Conservation (phyloP, 2,329 filamentous ascomycete genomes). For the Neonectria magnoliae region DNA sequence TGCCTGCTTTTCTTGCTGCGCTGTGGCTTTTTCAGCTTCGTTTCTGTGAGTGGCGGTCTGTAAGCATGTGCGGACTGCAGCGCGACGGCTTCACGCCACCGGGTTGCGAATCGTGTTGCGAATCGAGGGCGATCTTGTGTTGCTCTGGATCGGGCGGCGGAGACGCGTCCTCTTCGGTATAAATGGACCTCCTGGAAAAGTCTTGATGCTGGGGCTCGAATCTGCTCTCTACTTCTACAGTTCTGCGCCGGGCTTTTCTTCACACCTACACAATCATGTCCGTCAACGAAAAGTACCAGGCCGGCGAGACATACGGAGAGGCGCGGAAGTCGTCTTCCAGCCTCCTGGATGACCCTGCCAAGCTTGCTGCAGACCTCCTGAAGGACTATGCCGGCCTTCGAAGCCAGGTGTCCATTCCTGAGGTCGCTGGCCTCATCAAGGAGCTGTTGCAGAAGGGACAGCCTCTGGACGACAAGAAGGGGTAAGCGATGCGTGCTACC, state of each 20-base stretch:
- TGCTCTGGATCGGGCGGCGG: not conserved
- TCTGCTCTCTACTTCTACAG: not conserved
- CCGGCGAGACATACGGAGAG: constrained; percentile 50
- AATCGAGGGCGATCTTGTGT: not conserved
- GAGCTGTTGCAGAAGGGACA: constrained; percentile 54
- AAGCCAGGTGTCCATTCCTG: constrained; percentile 39
- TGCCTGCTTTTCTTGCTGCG: not conserved
- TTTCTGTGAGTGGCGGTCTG: not conserved
- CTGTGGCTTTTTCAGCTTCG: not conserved
- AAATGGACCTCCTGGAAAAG: constrained; percentile 17
- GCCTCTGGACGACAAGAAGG: constrained; percentile 67
- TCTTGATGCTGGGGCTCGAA: not conserved
- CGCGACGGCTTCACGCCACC: not conserved
- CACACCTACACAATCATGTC: constrained; percentile 39
- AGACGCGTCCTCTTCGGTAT: constrained; percentile 9
- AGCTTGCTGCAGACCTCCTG: constrained; percentile 47
- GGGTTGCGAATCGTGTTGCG: not conserved
- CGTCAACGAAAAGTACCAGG: constrained; percentile 50
- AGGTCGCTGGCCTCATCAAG: constrained; percentile 48
- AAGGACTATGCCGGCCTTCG: constrained; percentile 45
- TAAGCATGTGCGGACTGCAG: not conserved
- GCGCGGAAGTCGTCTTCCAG: constrained; percentile 34
- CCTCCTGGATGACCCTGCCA: constrained; percentile 46
- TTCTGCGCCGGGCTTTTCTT: not conserved
- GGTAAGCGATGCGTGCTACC: constrained; percentile 37